Evolutionary conservation across 2,329 filamentous ascomycete species (phyloP), one percentile per base, ranked within the genome.

Genomic region (Fusarium sp.): DNA sequence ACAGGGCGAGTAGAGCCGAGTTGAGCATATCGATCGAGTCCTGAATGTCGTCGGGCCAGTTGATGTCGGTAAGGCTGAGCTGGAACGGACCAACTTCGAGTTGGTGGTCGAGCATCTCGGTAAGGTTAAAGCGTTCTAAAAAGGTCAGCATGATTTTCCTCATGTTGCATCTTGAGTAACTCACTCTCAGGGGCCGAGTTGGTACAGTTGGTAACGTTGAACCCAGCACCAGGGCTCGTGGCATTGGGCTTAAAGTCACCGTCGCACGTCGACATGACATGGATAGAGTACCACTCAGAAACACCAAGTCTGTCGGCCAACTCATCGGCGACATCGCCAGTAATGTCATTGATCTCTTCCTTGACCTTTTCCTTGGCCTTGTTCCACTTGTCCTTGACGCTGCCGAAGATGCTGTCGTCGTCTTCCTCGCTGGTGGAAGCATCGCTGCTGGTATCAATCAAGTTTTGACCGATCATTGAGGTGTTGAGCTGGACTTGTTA

Each of bases 281-380:
- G 86, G 33, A 88, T 69, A 17, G 85, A 87, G 73, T 88, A 88
- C 86, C 86, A 88, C 68, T 88, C 81, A 1, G 83, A 82, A 64
- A 88, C 83, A 27, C 86, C 85, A 31, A 88, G 79, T n/a, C 82
- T 80, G 14, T 82, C 79, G 57, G 82, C 80, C 53, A 87, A 59
- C 61, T 84, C 73, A 64, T 84, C 85, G 40, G 83, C 83, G 42
- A 84, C 69, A 9, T 84, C 80, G 64, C 83, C 81, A 6, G 80
- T 79, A 36, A 86, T 75, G 35, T 84, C 79, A 71, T 84, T 84
- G 67, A 86, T 67, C 51, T 81, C 77, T 46, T 82, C 81, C 57
- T 79, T 80, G 66, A 82, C 78, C 10, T 81, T 79, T 40, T 83
- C 76, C 60, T 80, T 79, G 51, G 82, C 70, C 29, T 80, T 75